These are phyloP conservation scores for Vigna hirtella DNA, from an alignment of 306 rosid genomes.

Conservation along the genomic window DNA sequence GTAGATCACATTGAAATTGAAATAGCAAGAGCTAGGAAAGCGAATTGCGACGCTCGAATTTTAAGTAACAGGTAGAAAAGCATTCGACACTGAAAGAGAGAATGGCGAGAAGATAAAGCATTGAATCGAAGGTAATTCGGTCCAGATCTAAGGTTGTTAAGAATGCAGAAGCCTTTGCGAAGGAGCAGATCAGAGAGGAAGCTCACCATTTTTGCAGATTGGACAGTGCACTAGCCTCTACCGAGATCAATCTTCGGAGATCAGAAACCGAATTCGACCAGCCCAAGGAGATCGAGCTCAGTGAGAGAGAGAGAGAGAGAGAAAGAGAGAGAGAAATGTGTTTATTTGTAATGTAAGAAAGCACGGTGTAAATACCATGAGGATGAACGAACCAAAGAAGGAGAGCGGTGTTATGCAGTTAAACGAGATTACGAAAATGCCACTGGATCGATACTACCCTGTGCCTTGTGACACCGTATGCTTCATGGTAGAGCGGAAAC, in stretches of 20 bases:
- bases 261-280: constrained; percentile 56
- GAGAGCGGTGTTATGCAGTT: constrained; percentile 48
- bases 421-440: constrained; percentile 60
- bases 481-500: background rate
- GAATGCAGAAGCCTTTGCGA: constrained; percentile 41
- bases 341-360: constrained; percentile 39
- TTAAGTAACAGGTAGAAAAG: constrained; percentile 1
- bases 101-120: constrained; percentile 31
- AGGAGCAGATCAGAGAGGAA: constrained; percentile 42
- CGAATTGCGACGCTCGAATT: constrained; percentile 44
- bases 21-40: constrained; percentile 27
- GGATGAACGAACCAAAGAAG: constrained; percentile 26
- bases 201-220: constrained; percentile 79
- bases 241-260: constrained; percentile 48
- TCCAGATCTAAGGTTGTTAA: constrained; percentile 70
- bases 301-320: constrained; percentile 29
- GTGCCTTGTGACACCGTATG: constrained; percentile 8
- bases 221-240: constrained; percentile 45
- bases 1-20: constrained; percentile 64
- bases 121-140: constrained; percentile 54
- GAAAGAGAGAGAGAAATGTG: background rate
- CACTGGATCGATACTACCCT: constrained; percentile 43
- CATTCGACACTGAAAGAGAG: constrained; percentile 20
- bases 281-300: constrained; percentile 59
- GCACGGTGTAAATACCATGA: constrained; percentile 41